Evolutionary conservation across 139 green algal species (phyloP).

Genomic region (Chlamydomonas asymmetrica): DNA sequence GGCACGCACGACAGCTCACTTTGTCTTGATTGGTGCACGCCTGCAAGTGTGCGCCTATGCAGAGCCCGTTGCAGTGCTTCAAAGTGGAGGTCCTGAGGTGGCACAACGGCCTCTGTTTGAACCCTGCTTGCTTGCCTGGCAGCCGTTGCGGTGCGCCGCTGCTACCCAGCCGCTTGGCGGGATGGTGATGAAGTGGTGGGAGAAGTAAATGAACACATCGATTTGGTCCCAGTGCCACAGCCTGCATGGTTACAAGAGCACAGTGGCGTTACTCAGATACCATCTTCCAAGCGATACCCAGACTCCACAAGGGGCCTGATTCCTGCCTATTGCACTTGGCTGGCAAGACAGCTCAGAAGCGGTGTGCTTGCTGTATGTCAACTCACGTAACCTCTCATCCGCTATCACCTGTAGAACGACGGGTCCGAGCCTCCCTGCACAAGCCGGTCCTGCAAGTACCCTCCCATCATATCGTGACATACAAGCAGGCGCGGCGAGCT

Average conservation of each 20-base stretch:
- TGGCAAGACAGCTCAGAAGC: too few species aligned
- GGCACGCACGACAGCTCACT: too few species aligned
- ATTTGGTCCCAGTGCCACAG: slow-evolving; percentile 69
- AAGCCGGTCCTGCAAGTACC: slow-evolving; percentile 57
- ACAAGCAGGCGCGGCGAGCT: slow-evolving; percentile 64
- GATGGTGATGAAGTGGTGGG: slow-evolving; percentile 73
- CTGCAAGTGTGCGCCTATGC: too few species aligned
- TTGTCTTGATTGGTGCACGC: too few species aligned
- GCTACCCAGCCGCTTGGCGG: slow-evolving; percentile 74
- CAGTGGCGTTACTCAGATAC: too few species aligned
- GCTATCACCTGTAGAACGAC: slow-evolving; percentile 26
- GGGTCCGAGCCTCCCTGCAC: slow-evolving; percentile 23
- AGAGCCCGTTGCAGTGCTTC: too few species aligned
- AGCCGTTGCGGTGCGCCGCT: slow-evolving; percentile 71
- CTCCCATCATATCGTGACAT: slow-evolving; percentile 84
- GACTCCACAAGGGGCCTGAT: neutral
- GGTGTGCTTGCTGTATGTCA: too few species aligned
- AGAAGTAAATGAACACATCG: slow-evolving; percentile 86
- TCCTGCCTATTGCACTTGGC: neutral
- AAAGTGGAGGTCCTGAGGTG: too few species aligned
- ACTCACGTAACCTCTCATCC: too few species aligned
- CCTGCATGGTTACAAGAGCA: slow-evolving; percentile 19
- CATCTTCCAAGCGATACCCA: too few species aligned
- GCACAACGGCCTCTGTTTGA: too few species aligned
- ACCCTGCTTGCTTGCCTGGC: neutral